Evolutionary conservation across 1,284 basidiomycete species (phyloP).

Genomic region (Meira nashicola): DNA sequence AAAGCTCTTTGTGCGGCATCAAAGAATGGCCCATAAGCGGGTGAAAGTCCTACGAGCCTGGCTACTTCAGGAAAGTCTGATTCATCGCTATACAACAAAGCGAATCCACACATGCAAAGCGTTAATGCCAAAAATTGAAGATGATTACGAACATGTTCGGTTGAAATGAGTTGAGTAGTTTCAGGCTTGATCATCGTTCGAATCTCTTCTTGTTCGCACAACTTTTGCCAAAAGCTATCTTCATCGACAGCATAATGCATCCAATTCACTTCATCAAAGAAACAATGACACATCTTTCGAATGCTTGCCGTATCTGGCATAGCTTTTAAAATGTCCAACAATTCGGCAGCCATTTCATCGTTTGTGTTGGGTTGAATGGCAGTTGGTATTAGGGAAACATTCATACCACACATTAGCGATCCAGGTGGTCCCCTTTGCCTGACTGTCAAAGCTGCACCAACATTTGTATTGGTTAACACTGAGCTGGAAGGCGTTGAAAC

Average conservation of each 20-base stretch:
- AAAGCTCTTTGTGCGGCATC: constrained; percentile 31
- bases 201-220: constrained; percentile 18
- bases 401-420: too few relatives aligned
- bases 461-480: too few relatives aligned
- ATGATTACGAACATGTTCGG: constrained; percentile 23
- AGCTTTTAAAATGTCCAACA: constrained; percentile 23
- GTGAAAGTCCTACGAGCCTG: constrained; percentile 16
- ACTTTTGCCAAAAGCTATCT: constrained; percentile 18
- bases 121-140: constrained; percentile 26
- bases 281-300: constrained; percentile 21
- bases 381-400: background rate
- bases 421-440: too few relatives aligned
- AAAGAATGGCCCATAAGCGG: constrained; percentile 26
- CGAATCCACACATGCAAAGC: constrained; percentile 24
- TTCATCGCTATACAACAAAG: constrained; percentile 14
- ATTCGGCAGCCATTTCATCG: background rate
- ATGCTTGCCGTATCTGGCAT: constrained; percentile 25
- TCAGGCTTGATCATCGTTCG: constrained; percentile 20
- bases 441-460: too few relatives aligned
- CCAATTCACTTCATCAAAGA: constrained; percentile 32
- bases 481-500: too few relatives aligned
- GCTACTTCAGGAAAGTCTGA: constrained; percentile 17
- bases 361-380: background rate
- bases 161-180: constrained; percentile 13
- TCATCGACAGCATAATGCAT: constrained; percentile 26